These are phyloP conservation scores for Ehretia macrophylla DNA, from an alignment of 257 asterid species.

Conservation along the genomic window DNA sequence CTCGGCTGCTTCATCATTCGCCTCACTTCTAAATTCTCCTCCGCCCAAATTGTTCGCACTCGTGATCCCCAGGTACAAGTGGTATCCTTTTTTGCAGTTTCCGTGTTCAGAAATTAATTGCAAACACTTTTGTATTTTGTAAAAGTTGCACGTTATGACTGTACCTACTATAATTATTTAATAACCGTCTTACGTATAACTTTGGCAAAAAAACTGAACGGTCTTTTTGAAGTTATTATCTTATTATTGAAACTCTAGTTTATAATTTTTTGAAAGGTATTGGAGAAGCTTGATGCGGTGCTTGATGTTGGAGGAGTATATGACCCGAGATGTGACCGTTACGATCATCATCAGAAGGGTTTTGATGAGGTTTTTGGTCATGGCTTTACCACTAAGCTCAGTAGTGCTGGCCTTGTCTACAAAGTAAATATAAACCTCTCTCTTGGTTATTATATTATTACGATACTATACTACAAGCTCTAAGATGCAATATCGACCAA, in stretches of 20 bases:
- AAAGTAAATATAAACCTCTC: constrained; percentile 10
- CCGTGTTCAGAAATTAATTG: no score
- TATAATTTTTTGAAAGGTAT: constrained; percentile 8
- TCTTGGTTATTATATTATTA: no score
- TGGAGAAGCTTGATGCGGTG: constrained; percentile 31
- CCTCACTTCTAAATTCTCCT: constrained; percentile 16
- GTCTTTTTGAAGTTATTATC: no score
- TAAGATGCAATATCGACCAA: no score
- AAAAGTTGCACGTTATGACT: no score
- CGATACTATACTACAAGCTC: no score
- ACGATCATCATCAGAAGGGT: constrained; percentile 37
- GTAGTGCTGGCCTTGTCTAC: constrained; percentile 33
- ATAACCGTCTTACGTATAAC: no score
- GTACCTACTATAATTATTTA: no score
- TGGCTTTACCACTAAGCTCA: constrained; percentile 24
- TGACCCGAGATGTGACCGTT: constrained; percentile 38
- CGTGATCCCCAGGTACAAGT: constrained; percentile 19
- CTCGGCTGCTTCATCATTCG: constrained; percentile 26
- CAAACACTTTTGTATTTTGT: no score
- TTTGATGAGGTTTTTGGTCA: constrained; percentile 24
- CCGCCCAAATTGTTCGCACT: constrained; percentile 22
- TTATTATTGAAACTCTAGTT: no score
- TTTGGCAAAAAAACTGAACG: no score
- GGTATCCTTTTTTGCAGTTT: no score
- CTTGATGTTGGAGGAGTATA: constrained; percentile 43